Percentiles rank a stretch among this genome's conserved stretches.
Evolutionary conservation across 768 basidiomycete genomes (phyloP).

Genomic region (Panellus pusillus): DNA sequence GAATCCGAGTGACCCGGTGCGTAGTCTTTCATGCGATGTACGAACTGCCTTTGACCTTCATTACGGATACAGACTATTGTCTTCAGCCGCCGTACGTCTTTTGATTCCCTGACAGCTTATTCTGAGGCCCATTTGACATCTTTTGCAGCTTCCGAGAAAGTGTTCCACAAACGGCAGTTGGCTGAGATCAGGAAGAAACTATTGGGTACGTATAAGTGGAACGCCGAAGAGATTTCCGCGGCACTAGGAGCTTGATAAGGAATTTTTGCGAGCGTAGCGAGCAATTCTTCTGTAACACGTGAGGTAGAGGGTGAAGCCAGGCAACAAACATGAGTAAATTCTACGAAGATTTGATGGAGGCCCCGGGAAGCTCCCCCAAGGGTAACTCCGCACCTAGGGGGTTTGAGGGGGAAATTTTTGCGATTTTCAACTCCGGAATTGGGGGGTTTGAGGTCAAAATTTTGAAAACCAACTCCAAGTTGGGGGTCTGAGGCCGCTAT

Average conservation of each 20-base stretch:
- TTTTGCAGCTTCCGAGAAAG: slow-evolving; percentile 1
- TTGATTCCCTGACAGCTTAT: neutral
- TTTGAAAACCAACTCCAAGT: too few relatives aligned
- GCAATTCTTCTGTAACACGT: too few relatives aligned
- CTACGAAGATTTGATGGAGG: too few relatives aligned
- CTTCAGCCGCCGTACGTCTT: slow-evolving; percentile 3
- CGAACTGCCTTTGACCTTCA: neutral
- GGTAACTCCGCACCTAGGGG: too few relatives aligned
- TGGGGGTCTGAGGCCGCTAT: too few relatives aligned
- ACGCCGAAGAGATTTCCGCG: slow-evolving; percentile 2
- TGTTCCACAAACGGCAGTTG: neutral
- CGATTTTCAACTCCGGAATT: too few relatives aligned
- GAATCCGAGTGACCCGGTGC: slow-evolving; percentile 1
- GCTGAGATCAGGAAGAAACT: slow-evolving; percentile 1
- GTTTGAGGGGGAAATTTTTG: too few relatives aligned
- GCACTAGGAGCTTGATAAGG: slow-evolving; percentile 1
- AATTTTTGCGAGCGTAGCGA: too few relatives aligned
- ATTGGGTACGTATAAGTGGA: slow-evolving; percentile 11
- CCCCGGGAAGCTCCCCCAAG: too few relatives aligned
- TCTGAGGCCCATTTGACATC: neutral
- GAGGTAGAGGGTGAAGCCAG: too few relatives aligned
- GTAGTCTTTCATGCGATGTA: neutral
- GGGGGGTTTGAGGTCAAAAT: too few relatives aligned
- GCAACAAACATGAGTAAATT: too few relatives aligned
- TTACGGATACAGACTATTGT: neutral